phyloP scores from a whole-genome alignment of 805 yeast species.

The Wickerhamiella nectarea region DNA sequence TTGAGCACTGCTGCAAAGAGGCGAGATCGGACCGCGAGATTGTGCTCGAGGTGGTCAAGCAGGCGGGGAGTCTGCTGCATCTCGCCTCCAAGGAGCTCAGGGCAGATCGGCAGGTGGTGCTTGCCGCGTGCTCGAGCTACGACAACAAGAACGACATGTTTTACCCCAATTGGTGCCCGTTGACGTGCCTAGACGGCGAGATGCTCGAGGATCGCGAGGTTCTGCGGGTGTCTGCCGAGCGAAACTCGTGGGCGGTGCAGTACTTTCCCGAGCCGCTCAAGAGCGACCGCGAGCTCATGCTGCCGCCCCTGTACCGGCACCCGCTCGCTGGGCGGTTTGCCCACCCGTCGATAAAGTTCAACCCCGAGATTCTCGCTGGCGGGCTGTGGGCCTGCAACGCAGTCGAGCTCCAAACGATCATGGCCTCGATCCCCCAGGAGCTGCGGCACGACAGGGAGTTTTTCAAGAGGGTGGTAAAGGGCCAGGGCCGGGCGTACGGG shows the following conservation, averaged over 20 bases:
- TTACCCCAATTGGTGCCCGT: neutral
- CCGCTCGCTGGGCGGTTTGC: neutral
- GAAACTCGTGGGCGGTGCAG: neutral
- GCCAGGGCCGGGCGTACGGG: neutral
- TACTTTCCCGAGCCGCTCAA: neutral
- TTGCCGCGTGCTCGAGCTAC: neutral
- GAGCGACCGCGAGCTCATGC: neutral
- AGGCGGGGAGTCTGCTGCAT: neutral
- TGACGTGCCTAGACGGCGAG: neutral
- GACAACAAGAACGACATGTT: neutral
- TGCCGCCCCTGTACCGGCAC: neutral
- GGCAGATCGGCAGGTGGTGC: neutral
- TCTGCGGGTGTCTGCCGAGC: neutral
- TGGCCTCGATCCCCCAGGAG: neutral
- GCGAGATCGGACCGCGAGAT: neutral
- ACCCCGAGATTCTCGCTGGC: neutral
- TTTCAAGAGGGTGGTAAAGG: neutral
- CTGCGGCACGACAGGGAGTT: neutral
- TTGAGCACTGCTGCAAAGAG: neutral
- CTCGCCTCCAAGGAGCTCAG: neutral
- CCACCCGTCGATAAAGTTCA: neutral
- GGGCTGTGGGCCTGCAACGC: neutral
- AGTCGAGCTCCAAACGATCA: neutral
- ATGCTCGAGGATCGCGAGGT: neutral
- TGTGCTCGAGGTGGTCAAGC: neutral